Evolutionary conservation across 306 rosid genomes (phyloP), one percentile per base, ranked within the genome.

Genomic region (Lathyrus oleraceus): DNA sequence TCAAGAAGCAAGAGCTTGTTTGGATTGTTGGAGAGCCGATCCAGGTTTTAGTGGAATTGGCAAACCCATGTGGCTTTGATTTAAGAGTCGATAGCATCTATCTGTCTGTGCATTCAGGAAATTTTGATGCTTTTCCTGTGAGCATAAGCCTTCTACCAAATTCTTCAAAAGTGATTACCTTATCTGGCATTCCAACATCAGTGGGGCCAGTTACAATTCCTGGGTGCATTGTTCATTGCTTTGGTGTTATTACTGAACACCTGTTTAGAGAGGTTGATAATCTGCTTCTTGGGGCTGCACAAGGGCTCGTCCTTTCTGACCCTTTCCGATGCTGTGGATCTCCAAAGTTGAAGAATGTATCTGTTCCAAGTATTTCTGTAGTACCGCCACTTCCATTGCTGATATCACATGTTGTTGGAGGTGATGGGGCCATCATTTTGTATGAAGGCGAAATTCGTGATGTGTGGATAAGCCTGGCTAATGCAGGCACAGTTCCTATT

Each of bases 221-320:
- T 61, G 99, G 97, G 67, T 95, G 99, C 74, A 89, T 83, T 40
- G 96, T 89, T 54, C 99, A 87, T 80, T 95, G 97, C 82, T 91
- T 94, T 76, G 97, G 99, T 83, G 99, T 91, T 48, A 87, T 95
- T 69, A 95, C 99, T 30, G 97, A 95, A 65, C 99, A 95, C 81
- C 82, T 91, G 70, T 95, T 95, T 69, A 91, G 78, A 82, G 99
- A 95, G 84, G 99, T 95, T 79, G 97, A 95, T 83, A 89, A 89
- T 86, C 86, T 95, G 76, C 96, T 95, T 54, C 91, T 87, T 72
- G 99, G 97, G 79, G 97, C 94, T 20, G 74, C 85, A 15, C 96
- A 95, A 91, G 97, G 99, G 69, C 97, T 95, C 21, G 97, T 95
- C 60, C 92, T 91, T 75, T 95, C 99, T 80, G 97, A 95, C 67